Conservation (phyloP, 2,329 filamentous ascomycete species). For the Colletotrichum sp. region DNA sequence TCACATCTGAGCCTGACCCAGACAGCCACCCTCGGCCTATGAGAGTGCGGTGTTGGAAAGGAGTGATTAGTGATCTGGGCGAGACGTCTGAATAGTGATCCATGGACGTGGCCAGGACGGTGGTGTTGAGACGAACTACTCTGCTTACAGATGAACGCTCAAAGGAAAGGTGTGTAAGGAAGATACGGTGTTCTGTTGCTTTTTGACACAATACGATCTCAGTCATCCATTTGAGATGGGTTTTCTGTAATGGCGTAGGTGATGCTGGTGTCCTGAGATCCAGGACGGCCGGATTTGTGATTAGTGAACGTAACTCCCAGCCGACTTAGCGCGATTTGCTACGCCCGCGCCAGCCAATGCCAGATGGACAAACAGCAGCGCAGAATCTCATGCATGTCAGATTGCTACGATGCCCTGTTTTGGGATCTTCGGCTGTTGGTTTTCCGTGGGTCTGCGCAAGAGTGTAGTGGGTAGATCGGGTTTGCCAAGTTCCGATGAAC, state of each 20-base stretch:
- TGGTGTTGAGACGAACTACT: neutral
- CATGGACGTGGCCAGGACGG: neutral
- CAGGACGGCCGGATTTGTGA: neutral
- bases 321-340: neutral
- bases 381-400: neutral
- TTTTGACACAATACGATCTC: neutral
- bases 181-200: rapidly evolving
- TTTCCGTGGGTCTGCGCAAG: neutral
- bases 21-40: neutral
- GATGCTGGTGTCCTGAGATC: neutral
- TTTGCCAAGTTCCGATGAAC: neutral
- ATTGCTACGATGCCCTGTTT: neutral
- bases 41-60: neutral
- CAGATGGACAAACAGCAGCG: neutral
- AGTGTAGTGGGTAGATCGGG: neutral
- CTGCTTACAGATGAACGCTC: neutral
- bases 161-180: neutral
- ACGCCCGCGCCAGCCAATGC: neutral
- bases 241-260: neutral
- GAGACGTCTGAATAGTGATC: neutral
- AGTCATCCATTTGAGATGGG: neutral
- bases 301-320: neutral
- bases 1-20: neutral
- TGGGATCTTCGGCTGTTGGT: neutral
- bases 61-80: neutral